Base-by-base conservation (phyloP, 2,329 filamentous ascomycete species). In the Paecilomyces fulvus region DNA sequence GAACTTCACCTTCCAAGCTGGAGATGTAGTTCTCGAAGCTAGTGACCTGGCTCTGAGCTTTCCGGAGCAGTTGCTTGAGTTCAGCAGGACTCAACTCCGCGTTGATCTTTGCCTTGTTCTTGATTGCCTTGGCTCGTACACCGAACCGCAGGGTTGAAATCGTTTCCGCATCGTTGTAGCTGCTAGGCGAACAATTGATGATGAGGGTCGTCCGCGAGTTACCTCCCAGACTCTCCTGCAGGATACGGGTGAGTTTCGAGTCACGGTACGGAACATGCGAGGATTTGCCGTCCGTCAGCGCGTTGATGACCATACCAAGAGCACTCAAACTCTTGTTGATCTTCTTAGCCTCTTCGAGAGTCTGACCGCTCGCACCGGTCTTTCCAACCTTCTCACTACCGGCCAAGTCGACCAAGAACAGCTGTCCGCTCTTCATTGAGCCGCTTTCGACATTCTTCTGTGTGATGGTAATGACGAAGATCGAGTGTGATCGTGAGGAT, bases 61-160 rank as follows among this genome's bases (percentile, higher is more conserved):
- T 96, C 76, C 90, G 92, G 70, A 99, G 85, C 67, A 96, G 82
- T 52, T 86, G 82, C 77, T 97, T 99, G 79, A 99, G 85, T 75
- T 99, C 94, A 11, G 91, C 85, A 50, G 94, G 94, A 67, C 92
- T 97, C 66, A 99, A 83, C 74, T 99, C 94, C 50, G 92, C 92
- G 71, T 99, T 99, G 82, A 99, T 88, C 87, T 97, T 99, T 75
- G 94, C 94, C 82, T 97, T 97, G 80, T 97, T 97, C 87, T 97
- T 96, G 79, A 99, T 99, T 0, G 90, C 89, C 80, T 99, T 99
- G 57, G 94, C 94, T 71, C 94, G 83, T 75, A 94, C 95, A 79
- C 94, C 94, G 70, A 97, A 99, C 50, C 92, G 85, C 59, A 99
- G 77, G 0, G 94, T 99, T 62, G 91, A 88, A 52, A 97, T 77